Evolutionary conservation across 176 grass and related monocot genomes (phyloP).

Genomic region (Carex kokanica): DNA sequence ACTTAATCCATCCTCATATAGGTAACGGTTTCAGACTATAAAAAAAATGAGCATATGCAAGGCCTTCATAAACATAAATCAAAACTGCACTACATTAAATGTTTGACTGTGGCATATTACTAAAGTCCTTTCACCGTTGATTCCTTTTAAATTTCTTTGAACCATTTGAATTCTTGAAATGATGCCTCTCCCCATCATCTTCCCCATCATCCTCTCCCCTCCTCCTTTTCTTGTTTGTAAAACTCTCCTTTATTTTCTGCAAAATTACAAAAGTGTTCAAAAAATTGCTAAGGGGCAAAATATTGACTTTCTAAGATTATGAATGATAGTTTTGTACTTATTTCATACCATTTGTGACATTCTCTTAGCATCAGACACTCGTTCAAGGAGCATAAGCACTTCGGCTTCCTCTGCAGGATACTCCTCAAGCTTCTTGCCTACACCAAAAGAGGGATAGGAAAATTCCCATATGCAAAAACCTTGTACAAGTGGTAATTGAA

Average conservation of each 20-base stretch:
- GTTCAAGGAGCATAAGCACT: constrained; percentile 59
- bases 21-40: no score
- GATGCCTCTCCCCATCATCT: constrained; percentile 34
- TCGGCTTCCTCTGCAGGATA: constrained; percentile 41
- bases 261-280: neutral
- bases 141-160: constrained; percentile 47
- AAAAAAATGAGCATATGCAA: no score
- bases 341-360: constrained; percentile 52
- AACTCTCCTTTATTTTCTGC: constrained; percentile 63
- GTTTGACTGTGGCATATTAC: neutral
- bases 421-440: constrained; percentile 51
- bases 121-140: neutral
- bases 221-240: constrained; percentile 48
- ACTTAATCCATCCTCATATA: no score
- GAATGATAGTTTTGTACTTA: neutral
- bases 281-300: neutral
- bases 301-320: neutral
- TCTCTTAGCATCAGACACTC: constrained; percentile 62
- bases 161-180: constrained; percentile 28
- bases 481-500: neutral
- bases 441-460: neutral
- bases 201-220: constrained; percentile 47
- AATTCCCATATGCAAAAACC: neutral
- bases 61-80: neutral
- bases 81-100: neutral